Evolutionary conservation across 2,329 filamentous ascomycete genomes (phyloP).

Genomic region (Graphilbum fragrans): DNA sequence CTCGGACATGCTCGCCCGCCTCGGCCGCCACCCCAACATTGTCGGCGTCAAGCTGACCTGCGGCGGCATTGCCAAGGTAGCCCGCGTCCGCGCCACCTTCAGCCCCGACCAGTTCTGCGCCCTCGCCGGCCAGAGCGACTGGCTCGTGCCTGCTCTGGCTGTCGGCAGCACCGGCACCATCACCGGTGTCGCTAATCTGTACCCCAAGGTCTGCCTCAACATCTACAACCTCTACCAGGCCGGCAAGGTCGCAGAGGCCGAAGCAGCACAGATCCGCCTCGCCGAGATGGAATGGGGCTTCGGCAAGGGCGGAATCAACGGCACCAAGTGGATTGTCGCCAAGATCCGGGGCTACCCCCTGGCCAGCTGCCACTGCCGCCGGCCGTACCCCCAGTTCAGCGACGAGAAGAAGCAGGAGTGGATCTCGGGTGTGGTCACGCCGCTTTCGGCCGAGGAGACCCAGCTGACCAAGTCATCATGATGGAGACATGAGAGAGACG

Average conservation of each 20-base stretch:
- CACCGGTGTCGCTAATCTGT: conserved; percentile 48
- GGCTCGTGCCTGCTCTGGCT: conserved; percentile 45
- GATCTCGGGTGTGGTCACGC: conserved; percentile 16
- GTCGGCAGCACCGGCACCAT: conserved; percentile 45
- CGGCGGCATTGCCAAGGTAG: conserved; percentile 58
- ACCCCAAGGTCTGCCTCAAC: conserved; percentile 36
- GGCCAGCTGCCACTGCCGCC: conserved; percentile 36
- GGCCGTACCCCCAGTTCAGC: conserved; percentile 38
- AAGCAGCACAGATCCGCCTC: conserved; percentile 35
- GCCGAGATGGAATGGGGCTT: conserved; percentile 43
- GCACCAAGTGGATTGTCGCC: conserved; percentile 47
- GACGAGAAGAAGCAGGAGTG: conserved; percentile 31
- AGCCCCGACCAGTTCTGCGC: conserved; percentile 46
- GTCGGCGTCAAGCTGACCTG: conserved; percentile 62
- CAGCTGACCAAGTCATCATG: not conserved
- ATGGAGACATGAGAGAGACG: too few relatives aligned
- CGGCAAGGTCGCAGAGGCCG: conserved; percentile 34
- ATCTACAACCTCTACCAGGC: conserved; percentile 34
- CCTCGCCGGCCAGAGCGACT: conserved; percentile 61
- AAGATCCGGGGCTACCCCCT: conserved; percentile 39
- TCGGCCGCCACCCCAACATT: conserved; percentile 51
- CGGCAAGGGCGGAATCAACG: conserved; percentile 45
- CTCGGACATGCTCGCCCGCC: conserved; percentile 48
- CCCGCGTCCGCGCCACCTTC: conserved; percentile 37
- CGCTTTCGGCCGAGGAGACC: conserved; percentile 2